These are phyloP conservation scores for Aspergillus avenaceus DNA, from an alignment of 495 filamentous ascomycete species.

Conservation along the genomic window DNA sequence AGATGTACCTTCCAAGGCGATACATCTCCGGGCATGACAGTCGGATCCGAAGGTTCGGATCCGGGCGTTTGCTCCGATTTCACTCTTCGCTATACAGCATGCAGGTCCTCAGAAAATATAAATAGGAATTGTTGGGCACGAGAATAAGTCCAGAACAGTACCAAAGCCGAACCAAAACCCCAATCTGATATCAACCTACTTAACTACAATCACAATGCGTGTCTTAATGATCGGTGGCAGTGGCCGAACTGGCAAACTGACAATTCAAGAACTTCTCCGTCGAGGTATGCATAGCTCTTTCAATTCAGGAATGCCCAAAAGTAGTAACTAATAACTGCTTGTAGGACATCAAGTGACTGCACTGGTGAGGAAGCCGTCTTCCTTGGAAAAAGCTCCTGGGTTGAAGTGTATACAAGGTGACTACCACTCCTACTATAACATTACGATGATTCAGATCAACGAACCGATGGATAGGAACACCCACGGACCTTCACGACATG, in stretches of 20 bases:
- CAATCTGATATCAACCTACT: neutral
- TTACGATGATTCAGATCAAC: neutral
- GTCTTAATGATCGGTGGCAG: constrained; percentile 39
- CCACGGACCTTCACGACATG: constrained; percentile 35
- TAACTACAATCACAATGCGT: constrained; percentile 21
- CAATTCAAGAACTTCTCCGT: constrained; percentile 29
- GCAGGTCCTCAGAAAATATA: neutral
- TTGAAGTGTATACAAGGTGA: constrained; percentile 23
- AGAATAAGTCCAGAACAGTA: neutral
- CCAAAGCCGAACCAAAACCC: neutral
- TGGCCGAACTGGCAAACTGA: constrained; percentile 39
- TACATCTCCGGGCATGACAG: too few species aligned
- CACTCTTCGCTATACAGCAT: neutral
- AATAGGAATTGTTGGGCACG: neutral
- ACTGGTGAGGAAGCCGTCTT: constrained; percentile 14
- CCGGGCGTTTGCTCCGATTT: neutral
- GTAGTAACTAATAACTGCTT: neutral
- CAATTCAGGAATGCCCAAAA: constrained; percentile 9
- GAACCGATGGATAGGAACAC: constrained; percentile 26
- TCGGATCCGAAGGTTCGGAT: neutral
- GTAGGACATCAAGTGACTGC: constrained; percentile 20
- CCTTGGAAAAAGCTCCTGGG: constrained; percentile 8
- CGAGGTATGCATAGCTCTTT: constrained; percentile 11
- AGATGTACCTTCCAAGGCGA: too few species aligned
- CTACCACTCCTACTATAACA: neutral